Conservation (phyloP, 1,284 basidiomycete genomes). For the Leccinum subrobustum region DNA sequence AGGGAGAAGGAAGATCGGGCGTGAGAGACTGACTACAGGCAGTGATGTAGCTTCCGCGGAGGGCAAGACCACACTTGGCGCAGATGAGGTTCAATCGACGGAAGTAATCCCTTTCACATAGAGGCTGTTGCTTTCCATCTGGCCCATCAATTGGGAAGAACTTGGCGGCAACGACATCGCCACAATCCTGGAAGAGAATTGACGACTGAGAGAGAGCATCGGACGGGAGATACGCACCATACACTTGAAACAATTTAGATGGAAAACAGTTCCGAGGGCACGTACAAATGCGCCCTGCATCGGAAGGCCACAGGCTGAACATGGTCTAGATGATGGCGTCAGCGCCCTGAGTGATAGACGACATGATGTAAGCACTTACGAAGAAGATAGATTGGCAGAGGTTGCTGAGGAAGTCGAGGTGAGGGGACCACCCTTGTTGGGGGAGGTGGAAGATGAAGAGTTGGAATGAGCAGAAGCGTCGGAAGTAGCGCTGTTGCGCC, state of each 20-base stretch:
- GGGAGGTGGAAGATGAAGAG: constrained; percentile 42
- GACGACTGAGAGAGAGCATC: neutral
- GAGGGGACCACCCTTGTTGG: constrained; percentile 44
- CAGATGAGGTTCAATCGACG: constrained; percentile 95
- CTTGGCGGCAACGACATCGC: constrained; percentile 94
- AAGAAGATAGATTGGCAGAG: constrained; percentile 43
- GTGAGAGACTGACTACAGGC: constrained; percentile 82
- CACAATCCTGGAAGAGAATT: constrained; percentile 75
- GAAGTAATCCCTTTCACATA: constrained; percentile 99
- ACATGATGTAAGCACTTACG: constrained; percentile 38
- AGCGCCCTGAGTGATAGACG: constrained; percentile 16
- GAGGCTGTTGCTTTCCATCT: constrained; percentile 83
- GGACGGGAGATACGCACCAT: constrained; percentile 55
- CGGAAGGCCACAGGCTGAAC: constrained; percentile 69
- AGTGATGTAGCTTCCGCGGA: constrained; percentile 98
- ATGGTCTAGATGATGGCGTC: constrained; percentile 46
- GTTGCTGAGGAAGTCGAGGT: constrained; percentile 44
- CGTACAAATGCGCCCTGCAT: constrained; percentile 97
- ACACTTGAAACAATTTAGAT: constrained; percentile 97
- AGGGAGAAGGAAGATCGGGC: constrained; percentile 1
- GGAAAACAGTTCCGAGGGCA: constrained; percentile 92
- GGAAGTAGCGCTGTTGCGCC: constrained; percentile 48
- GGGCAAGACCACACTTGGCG: constrained; percentile 90
- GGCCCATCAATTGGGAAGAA: constrained; percentile 96
- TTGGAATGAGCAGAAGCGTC: constrained; percentile 50